These are phyloP conservation scores for Panus rudis DNA, from an alignment of 768 basidiomycete genomes.

Conservation along the genomic window DNA sequence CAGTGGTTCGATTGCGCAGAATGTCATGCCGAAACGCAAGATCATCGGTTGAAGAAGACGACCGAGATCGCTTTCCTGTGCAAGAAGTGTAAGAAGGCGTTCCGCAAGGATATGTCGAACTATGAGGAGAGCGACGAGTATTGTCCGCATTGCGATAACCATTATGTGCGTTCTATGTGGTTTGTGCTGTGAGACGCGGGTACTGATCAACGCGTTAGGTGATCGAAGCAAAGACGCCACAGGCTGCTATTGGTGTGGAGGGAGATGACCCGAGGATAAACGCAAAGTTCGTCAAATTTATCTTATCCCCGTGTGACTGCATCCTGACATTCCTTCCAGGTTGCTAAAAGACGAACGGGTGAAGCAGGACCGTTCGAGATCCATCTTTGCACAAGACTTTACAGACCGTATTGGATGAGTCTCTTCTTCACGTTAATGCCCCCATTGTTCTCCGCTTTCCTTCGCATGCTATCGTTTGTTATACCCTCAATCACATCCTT, in stretches of 20 bases:
- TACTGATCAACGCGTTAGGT: slow-evolving; percentile 52
- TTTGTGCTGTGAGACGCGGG: not conserved
- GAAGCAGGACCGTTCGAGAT: slow-evolving; percentile 42
- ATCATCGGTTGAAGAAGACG: slow-evolving; percentile 66
- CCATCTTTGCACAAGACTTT: slow-evolving; percentile 42
- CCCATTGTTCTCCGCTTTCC: not conserved
- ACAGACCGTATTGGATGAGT: slow-evolving; percentile 38
- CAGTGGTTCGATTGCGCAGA: slow-evolving; percentile 97
- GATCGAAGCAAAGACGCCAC: slow-evolving; percentile 85
- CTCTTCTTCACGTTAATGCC: too few relatives aligned
- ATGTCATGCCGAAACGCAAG: slow-evolving; percentile 84
- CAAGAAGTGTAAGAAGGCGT: slow-evolving; percentile 93
- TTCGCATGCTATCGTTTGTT: slow-evolving; percentile 5
- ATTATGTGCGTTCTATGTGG: slow-evolving; percentile 64
- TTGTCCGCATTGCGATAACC: slow-evolving; percentile 97
- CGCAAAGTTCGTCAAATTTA: slow-evolving; percentile 51
- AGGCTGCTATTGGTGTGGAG: slow-evolving; percentile 79
- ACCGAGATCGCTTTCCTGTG: slow-evolving; percentile 80
- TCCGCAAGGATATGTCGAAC: slow-evolving; percentile 85
- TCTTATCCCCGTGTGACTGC: not conserved
- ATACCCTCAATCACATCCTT: too few relatives aligned
- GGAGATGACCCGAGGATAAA: slow-evolving; percentile 89
- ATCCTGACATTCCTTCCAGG: slow-evolving; percentile 22
- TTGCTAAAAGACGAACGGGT: slow-evolving; percentile 87
- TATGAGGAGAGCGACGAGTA: slow-evolving; percentile 98